Conservation (phyloP, 2,329 filamentous ascomycete species). For the Hypoxylon sp. region DNA sequence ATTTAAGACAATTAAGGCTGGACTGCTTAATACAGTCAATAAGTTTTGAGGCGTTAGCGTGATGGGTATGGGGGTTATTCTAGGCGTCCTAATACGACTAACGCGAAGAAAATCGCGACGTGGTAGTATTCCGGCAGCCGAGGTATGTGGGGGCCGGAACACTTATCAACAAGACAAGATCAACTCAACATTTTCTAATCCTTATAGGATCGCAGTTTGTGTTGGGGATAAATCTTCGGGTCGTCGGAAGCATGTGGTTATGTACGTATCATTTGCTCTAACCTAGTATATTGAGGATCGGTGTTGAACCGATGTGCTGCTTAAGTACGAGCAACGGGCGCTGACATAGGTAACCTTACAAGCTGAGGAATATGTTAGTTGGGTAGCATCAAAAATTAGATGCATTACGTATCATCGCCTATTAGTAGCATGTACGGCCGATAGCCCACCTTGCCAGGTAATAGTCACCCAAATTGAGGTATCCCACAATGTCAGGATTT, state of each 20-base stretch:
- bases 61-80: not conserved
- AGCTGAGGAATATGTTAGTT: not conserved
- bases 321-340: not conserved
- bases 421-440: too few species aligned
- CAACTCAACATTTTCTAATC: constrained; percentile 1
- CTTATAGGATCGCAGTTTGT: not conserved
- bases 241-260: not conserved
- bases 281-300: not conserved
- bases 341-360: too few species aligned
- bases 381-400: not conserved
- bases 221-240: not conserved
- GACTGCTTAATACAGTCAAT: not conserved
- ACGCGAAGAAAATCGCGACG: not conserved
- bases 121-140: not conserved
- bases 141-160: constrained; percentile 1
- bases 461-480: not conserved
- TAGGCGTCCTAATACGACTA: not conserved
- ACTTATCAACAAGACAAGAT: not conserved
- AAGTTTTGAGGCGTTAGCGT: not conserved
- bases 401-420: not conserved
- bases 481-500: not conserved
- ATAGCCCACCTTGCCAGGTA: too few species aligned
- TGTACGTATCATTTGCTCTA: not conserved
- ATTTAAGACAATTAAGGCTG: not conserved
- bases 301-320: not conserved